These are phyloP conservation scores for Penicillium sp. DNA, from an alignment of 2,329 filamentous ascomycete genomes.

Conservation along the genomic window DNA sequence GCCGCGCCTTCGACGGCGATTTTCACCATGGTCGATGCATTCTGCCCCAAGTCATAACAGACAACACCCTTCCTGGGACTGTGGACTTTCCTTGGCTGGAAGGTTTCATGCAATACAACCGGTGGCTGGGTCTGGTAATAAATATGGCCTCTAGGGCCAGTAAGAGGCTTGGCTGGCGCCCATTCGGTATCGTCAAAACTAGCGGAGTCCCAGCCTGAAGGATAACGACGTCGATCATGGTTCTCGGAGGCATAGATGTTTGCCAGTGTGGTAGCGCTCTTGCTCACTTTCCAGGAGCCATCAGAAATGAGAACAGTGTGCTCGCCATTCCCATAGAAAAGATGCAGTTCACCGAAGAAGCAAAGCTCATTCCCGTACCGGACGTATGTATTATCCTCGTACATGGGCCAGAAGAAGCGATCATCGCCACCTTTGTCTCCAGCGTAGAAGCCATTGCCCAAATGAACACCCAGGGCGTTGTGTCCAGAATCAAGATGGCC, in stretches of 20 bases:
- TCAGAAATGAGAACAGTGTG: slow-evolving; percentile 17
- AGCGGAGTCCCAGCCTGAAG: slow-evolving; percentile 14
- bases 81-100: slow-evolving; percentile 11
- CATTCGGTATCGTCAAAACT: slow-evolving; percentile 12
- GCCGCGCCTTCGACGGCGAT: slow-evolving; percentile 12
- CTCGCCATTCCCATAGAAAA: slow-evolving; percentile 15
- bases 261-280: slow-evolving; percentile 18
- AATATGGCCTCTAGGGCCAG: slow-evolving; percentile 18
- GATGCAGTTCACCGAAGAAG: slow-evolving; percentile 21
- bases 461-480: slow-evolving; percentile 33
- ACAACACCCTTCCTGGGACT: slow-evolving; percentile 11
- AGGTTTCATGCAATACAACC: slow-evolving; percentile 18
- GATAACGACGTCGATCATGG: slow-evolving; percentile 18
- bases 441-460: slow-evolving; percentile 42
- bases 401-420: slow-evolving; percentile 24
- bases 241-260: slow-evolving; percentile 22
- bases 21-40: slow-evolving; percentile 17
- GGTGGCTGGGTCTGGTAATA: slow-evolving; percentile 20
- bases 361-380: slow-evolving; percentile 22
- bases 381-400: slow-evolving; percentile 23
- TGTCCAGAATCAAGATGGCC: slow-evolving; percentile 24
- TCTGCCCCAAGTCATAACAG: slow-evolving; percentile 20
- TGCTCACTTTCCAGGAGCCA: slow-evolving; percentile 16
- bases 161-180: slow-evolving; percentile 17
- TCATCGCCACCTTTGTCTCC: slow-evolving; percentile 25